Evolutionary conservation across 2,329 filamentous ascomycete species (phyloP).

Genomic region (Diplodia intermedia): DNA sequence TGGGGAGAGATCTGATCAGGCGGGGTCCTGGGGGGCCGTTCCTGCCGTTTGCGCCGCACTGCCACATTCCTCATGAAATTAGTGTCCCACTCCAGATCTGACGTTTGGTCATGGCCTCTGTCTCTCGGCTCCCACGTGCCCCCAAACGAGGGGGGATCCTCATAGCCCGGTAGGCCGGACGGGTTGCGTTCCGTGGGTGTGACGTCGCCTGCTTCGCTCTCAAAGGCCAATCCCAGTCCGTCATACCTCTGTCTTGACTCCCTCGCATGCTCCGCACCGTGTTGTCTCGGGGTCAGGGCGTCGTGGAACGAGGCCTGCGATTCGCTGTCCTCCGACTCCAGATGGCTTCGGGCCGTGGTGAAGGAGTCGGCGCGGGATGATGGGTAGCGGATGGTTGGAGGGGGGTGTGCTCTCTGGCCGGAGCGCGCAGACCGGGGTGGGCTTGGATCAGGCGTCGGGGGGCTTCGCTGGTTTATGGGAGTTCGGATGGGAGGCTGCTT

Average conservation of each 20-base stretch:
- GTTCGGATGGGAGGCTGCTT: slow-evolving; percentile 51
- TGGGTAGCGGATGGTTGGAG: slow-evolving; percentile 44
- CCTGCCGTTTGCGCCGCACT: slow-evolving; percentile 43
- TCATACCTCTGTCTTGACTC: slow-evolving; percentile 35
- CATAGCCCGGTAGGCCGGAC: background rate
- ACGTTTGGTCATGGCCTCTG: slow-evolving; percentile 37
- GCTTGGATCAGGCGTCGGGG: slow-evolving; percentile 49
- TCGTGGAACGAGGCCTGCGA: slow-evolving; percentile 41
- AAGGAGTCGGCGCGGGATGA: slow-evolving; percentile 56
- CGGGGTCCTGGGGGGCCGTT: slow-evolving; percentile 41
- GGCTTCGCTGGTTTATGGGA: slow-evolving; percentile 51
- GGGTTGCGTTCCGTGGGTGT: slow-evolving; percentile 43
- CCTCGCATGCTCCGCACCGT: slow-evolving; percentile 35
- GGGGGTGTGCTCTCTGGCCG: slow-evolving; percentile 32
- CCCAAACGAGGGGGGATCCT: background rate
- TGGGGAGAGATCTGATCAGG: slow-evolving; percentile 36
- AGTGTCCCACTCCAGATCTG: slow-evolving; percentile 50
- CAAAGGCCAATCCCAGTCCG: slow-evolving; percentile 47
- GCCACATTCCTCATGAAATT: slow-evolving; percentile 53
- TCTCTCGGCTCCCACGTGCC: slow-evolving; percentile 25
- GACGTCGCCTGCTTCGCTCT: slow-evolving; percentile 41
- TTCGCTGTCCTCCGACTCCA: slow-evolving; percentile 44
- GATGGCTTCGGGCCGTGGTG: slow-evolving; percentile 54
- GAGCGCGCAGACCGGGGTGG: slow-evolving; percentile 42
- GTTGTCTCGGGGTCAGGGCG: slow-evolving; percentile 40